Conservation (phyloP, 2,329 filamentous ascomycete species). For the Exserohilum rostratum region DNA sequence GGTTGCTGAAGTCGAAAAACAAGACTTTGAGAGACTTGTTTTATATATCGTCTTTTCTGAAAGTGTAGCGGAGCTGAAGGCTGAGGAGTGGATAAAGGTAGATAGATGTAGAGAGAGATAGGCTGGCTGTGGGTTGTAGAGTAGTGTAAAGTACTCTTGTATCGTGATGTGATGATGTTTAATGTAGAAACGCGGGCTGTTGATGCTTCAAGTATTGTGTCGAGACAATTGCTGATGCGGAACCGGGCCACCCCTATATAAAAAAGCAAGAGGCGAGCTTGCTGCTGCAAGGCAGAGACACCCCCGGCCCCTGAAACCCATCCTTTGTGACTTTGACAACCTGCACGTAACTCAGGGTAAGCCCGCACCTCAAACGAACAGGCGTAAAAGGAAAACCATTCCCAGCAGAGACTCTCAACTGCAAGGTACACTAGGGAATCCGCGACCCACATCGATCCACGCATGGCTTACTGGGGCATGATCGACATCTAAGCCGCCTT, state of each 20-base stretch:
- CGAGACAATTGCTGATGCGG: too few relatives aligned
- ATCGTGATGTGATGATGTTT: too few relatives aligned
- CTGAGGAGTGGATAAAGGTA: too few relatives aligned
- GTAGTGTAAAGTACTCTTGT: too few relatives aligned
- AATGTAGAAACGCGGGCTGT: too few relatives aligned
- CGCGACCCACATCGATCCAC: neutral
- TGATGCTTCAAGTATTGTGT: too few relatives aligned
- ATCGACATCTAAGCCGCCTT: constrained; percentile 3
- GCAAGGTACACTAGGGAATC: constrained; percentile 3
- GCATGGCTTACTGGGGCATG: neutral
- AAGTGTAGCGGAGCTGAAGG: too few relatives aligned
- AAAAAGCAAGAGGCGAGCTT: neutral
- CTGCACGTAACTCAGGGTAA: constrained; percentile 3
- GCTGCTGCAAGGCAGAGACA: neutral
- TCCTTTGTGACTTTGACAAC: neutral
- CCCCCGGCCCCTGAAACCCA: neutral
- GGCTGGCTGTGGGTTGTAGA: too few relatives aligned
- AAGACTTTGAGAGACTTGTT: too few relatives aligned
- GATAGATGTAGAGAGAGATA: too few relatives aligned
- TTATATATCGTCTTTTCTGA: too few relatives aligned
- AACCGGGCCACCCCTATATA: neutral
- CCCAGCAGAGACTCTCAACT: neutral
- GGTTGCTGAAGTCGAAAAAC: too few relatives aligned
- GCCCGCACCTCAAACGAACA: constrained; percentile 4
- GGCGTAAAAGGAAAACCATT: neutral